phyloP scores from a whole-genome alignment of 495 filamentous ascomycete species.

The Aspergillus funiculosus region DNA sequence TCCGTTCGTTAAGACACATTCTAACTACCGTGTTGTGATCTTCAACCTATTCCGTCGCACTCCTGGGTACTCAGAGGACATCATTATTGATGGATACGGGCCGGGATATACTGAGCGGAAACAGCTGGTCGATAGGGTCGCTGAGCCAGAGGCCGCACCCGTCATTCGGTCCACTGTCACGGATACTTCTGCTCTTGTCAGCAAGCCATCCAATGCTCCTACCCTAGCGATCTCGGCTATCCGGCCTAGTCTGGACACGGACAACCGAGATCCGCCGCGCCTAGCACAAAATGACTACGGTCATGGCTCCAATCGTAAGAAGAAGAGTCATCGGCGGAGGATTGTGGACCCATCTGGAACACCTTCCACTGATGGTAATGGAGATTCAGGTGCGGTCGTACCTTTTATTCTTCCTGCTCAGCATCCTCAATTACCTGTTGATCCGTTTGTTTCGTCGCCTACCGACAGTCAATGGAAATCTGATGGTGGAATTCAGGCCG shows the following conservation, averaged over 20 bases:
- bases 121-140: slow-evolving; percentile 75
- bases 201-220: slow-evolving; percentile 39
- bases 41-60: slow-evolving; percentile 96
- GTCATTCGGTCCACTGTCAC: slow-evolving; percentile 63
- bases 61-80: slow-evolving; percentile 84
- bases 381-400: slow-evolving; percentile 25
- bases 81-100: slow-evolving; percentile 76
- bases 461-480: slow-evolving; percentile 33
- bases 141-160: slow-evolving; percentile 65
- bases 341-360: slow-evolving; percentile 79
- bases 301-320: slow-evolving; percentile 39
- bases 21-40: slow-evolving; percentile 77
- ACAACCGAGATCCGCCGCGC: slow-evolving; percentile 3
- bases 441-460: slow-evolving; percentile 26
- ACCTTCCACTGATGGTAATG: slow-evolving; percentile 35
- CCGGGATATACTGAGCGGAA: slow-evolving; percentile 79
- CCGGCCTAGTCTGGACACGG: slow-evolving; percentile 3
- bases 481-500: slow-evolving; percentile 32
- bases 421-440: slow-evolving; percentile 29
- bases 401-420: slow-evolving; percentile 29
- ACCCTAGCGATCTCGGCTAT: slow-evolving; percentile 5
- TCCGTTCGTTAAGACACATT: slow-evolving; percentile 83
- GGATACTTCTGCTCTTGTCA: slow-evolving; percentile 54
- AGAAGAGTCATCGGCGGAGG: slow-evolving; percentile 58
- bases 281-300: slow-evolving; percentile 21